A percentile compares a stretch with the other conserved stretches of the same genome.
phyloP scores from a whole-genome alignment of 495 filamentous ascomycete species.

The Neurospora sp. region DNA sequence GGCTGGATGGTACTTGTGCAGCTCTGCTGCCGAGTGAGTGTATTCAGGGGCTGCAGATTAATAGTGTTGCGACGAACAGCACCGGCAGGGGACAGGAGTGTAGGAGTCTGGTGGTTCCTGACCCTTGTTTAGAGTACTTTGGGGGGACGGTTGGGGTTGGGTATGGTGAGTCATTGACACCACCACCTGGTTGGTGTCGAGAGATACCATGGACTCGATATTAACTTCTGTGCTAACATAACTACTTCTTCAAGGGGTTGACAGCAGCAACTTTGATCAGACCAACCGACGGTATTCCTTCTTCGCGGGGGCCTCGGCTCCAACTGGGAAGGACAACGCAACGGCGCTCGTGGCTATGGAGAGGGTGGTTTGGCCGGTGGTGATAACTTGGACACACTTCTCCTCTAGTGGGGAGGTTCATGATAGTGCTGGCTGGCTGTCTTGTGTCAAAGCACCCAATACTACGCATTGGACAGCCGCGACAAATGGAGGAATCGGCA shows the following conservation, averaged over 20 bases:
- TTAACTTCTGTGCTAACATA: background rate
- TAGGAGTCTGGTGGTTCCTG: slow-evolving; percentile 5
- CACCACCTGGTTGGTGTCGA: background rate
- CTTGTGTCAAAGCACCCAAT: slow-evolving; percentile 4
- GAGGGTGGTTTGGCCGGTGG: slow-evolving; percentile 11
- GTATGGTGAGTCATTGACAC: slow-evolving; percentile 3
- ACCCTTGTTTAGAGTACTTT: slow-evolving; percentile 2
- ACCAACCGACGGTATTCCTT: slow-evolving; percentile 5
- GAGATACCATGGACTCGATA: background rate
- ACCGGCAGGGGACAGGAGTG: background rate
- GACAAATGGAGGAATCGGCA: background rate
- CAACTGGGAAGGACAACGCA: slow-evolving; percentile 1
- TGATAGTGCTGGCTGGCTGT: slow-evolving; percentile 10
- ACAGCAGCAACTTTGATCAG: background rate
- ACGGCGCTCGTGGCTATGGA: slow-evolving; percentile 2
- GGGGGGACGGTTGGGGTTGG: background rate
- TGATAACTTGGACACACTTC: slow-evolving; percentile 17
- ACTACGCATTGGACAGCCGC: background rate
- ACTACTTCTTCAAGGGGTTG: background rate
- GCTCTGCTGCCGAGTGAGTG: slow-evolving; percentile 3
- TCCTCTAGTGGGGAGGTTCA: slow-evolving; percentile 1
- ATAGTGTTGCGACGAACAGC: slow-evolving; percentile 1
- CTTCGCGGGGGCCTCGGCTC: slow-evolving; percentile 2
- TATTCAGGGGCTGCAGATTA: slow-evolving; percentile 8
- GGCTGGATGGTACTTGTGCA: slow-evolving; percentile 1